Percentiles rank a stretch among this genome's conserved stretches.
Evolutionary conservation across 768 basidiomycete species (phyloP).

Genomic region (Porphyrellus cyaneotinctus): DNA sequence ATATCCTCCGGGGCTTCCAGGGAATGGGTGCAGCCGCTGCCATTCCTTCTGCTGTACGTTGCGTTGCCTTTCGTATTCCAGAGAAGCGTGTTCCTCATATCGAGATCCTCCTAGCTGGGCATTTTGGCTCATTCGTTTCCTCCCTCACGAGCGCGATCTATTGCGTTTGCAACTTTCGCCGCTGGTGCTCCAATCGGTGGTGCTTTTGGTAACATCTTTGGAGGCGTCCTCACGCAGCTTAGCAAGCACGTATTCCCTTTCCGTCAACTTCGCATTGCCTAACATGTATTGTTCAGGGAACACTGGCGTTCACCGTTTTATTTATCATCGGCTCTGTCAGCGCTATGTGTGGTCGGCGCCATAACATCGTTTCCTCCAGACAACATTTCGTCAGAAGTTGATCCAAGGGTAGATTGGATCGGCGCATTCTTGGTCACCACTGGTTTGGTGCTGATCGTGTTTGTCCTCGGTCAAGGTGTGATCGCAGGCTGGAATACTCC

Average conservation of each 20-base stretch:
- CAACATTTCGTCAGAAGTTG: constrained; percentile 32
- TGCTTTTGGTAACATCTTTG: constrained; percentile 63
- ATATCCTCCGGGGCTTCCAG: constrained; percentile 71
- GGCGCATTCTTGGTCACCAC: constrained; percentile 63
- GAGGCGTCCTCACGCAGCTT: constrained; percentile 67
- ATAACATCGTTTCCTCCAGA: constrained; percentile 63
- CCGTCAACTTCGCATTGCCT: background rate
- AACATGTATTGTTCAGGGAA: constrained; percentile 8
- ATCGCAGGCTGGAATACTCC: constrained; percentile 59
- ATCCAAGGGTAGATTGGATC: constrained; percentile 68
- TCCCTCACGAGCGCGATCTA: constrained; percentile 57
- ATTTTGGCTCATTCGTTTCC: constrained; percentile 81
- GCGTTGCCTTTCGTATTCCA: background rate
- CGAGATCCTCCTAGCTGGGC: constrained; percentile 49
- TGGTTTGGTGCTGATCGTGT: constrained; percentile 67
- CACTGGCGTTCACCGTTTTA: constrained; percentile 72
- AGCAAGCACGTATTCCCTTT: constrained; percentile 28
- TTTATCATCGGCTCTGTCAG: constrained; percentile 54
- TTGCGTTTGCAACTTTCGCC: constrained; percentile 79
- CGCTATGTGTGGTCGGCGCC: constrained; percentile 49
- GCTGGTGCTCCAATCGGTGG: constrained; percentile 84
- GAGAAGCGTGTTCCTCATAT: constrained; percentile 1
- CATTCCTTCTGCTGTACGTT: constrained; percentile 64
- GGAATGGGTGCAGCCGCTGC: constrained; percentile 77
- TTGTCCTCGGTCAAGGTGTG: constrained; percentile 68